Conservation (phyloP, 2,329 filamentous ascomycete species). For the Botrytis aclada region DNA sequence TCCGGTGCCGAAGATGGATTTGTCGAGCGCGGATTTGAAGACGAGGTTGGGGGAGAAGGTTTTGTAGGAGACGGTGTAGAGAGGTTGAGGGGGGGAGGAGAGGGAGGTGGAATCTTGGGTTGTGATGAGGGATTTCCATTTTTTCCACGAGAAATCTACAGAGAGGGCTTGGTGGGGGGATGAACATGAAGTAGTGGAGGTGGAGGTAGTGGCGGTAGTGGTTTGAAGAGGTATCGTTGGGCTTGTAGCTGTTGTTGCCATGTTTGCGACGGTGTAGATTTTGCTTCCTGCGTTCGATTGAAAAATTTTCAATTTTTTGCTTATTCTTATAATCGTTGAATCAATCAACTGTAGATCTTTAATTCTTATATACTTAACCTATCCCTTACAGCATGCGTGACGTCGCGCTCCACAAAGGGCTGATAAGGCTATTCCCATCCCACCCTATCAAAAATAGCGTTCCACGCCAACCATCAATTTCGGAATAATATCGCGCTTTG, state of each 20-base stretch:
- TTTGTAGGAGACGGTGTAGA: slow-evolving; percentile 26
- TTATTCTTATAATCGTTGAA: not conserved
- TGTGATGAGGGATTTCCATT: slow-evolving; percentile 23
- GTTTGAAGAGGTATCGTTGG: not conserved
- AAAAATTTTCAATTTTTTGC: not conserved
- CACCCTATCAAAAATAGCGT: not conserved
- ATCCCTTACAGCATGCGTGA: not conserved
- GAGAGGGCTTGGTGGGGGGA: slow-evolving; percentile 14
- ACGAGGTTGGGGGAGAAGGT: slow-evolving; percentile 17
- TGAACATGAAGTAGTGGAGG: not conserved
- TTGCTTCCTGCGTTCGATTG: not conserved
- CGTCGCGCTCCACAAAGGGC: not conserved
- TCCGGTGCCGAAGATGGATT: slow-evolving; percentile 20
- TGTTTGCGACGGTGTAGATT: not conserved
- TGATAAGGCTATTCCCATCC: not conserved
- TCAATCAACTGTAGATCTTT: not conserved
- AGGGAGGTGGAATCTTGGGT: not conserved
- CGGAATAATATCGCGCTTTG: not conserved
- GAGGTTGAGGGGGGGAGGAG: slow-evolving; percentile 2
- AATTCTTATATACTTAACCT: not conserved
- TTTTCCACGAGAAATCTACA: slow-evolving; percentile 26
- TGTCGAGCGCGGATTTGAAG: slow-evolving; percentile 18
- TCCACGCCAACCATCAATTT: not conserved
- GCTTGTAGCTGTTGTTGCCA: not conserved
- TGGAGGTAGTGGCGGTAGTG: not conserved